Conservation (phyloP, 805 yeast species). For the Saturnispora diversa region DNA sequence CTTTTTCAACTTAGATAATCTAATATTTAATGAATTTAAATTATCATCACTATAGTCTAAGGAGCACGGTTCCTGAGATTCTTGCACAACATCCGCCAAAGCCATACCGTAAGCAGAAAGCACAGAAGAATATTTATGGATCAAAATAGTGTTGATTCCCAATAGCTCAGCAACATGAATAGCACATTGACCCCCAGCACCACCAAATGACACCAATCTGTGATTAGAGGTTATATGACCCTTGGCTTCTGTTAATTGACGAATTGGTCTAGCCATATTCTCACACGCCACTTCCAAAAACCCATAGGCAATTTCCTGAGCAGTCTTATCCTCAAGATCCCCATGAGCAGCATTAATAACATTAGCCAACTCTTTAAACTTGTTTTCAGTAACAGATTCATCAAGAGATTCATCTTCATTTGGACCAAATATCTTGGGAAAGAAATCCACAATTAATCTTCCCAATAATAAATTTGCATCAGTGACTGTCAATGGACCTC, state of each 20-base stretch:
- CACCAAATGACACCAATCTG: slow-evolving; percentile 77
- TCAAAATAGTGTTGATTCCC: slow-evolving; percentile 60
- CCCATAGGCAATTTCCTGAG: slow-evolving; percentile 71
- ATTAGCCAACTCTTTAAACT: slow-evolving; percentile 47
- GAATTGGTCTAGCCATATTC: slow-evolving; percentile 84
- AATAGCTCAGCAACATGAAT: slow-evolving; percentile 64
- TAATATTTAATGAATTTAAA: slow-evolving; percentile 31
- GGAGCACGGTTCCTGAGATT: slow-evolving; percentile 67
- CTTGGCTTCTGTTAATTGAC: slow-evolving; percentile 77
- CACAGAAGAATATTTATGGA: slow-evolving; percentile 76
- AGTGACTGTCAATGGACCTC: slow-evolving; percentile 77
- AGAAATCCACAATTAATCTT: slow-evolving; percentile 61
- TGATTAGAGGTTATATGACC: slow-evolving; percentile 64
- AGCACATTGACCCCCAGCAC: slow-evolving; percentile 92
- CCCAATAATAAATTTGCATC: slow-evolving; percentile 77
- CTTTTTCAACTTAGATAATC: slow-evolving; percentile 38
- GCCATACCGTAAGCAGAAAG: slow-evolving; percentile 86
- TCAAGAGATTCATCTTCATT: slow-evolving; percentile 67
- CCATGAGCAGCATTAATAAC: slow-evolving; percentile 46
- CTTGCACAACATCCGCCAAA: slow-evolving; percentile 77
- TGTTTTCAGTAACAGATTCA: slow-evolving; percentile 37
- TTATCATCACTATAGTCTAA: slow-evolving; percentile 31
- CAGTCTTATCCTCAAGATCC: slow-evolving; percentile 35
- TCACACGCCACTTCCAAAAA: slow-evolving; percentile 79
- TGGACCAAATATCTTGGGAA: slow-evolving; percentile 81